Evolutionary conservation across 345 rosid species (phyloP), one percentile per base, ranked within the genome.

Genomic region (Euphorbia lathyris): DNA sequence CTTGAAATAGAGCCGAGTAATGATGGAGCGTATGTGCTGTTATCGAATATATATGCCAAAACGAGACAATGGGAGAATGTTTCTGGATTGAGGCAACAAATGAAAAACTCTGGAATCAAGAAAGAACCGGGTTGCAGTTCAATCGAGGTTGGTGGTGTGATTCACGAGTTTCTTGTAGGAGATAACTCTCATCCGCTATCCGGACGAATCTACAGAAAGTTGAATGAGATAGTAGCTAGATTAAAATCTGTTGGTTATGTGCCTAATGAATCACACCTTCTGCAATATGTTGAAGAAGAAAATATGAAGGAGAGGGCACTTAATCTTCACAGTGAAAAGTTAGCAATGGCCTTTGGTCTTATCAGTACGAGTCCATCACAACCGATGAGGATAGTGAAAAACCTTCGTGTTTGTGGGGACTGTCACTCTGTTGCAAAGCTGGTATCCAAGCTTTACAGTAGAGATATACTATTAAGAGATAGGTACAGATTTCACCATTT

Each of bases 111-210:
- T 20, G 92, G 92, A 75, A 51, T 88, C 1, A 83, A 83, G 78
- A 90, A 90, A 82, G 86, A 85, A 61, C 89, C 80, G 10, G 97
- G 97, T 40, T 88, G 90, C 67, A 90, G 97, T 82, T 79, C 89
- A 26, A 82, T 90, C n/a, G 92, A 88, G 83, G 84, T 82, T 4
- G 74, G 87, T 77, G 90, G 92, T 9, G 60, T 20, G 55, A 74
- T 87, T 25, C 90, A 90, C 40, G 86, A 86, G 83, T 90, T 87
- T 73, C 74, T 85, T 13, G 87, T 83, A 10, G 94, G 87, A 64
- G 97, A 88, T 63, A 76, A 80, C 36, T 58, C 82, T 10, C 91
- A 86, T 70, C 86, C 86, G 25, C 79, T 81, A 68, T 81, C 79
- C 74, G 81, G 71, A 55, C 78, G 81, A 58, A 87, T 86, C 30